These are phyloP conservation scores for Batrachochytrium dendrobatidis DNA, from an alignment of 371 early-diverging fungal species.

Conservation along the genomic window DNA sequence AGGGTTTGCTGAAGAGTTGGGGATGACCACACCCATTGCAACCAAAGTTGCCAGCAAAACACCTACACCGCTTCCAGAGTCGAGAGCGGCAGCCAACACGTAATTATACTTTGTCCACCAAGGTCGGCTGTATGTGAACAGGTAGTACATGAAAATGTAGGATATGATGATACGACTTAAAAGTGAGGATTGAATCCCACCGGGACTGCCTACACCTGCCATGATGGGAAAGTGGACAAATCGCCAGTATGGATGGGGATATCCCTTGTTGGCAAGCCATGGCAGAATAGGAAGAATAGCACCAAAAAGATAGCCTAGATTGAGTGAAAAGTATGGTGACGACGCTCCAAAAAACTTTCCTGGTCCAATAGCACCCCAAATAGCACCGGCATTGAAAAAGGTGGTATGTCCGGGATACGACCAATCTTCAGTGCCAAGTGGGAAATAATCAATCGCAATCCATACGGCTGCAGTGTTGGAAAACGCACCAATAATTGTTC, in stretches of 20 bases:
- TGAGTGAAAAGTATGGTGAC: slow-evolving; percentile 30
- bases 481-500: slow-evolving; percentile 19
- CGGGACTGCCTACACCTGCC: slow-evolving; percentile 2
- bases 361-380: slow-evolving; percentile 53
- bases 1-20: not conserved
- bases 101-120: slow-evolving; percentile 25
- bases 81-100: slow-evolving; percentile 18
- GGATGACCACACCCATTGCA: not conserved
- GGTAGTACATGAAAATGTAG: slow-evolving; percentile 6
- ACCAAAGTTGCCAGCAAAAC: slow-evolving; percentile 6
- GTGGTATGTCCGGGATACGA: slow-evolving; percentile 13
- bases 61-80: slow-evolving; percentile 12
- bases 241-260: slow-evolving; percentile 20
- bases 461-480: slow-evolving; percentile 5
- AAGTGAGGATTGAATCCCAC: no score
- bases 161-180: slow-evolving; percentile 5
- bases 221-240: slow-evolving; percentile 32
- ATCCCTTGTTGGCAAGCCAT: slow-evolving; percentile 42
- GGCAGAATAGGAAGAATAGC: slow-evolving; percentile 37
- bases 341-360: slow-evolving; percentile 38
- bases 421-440: slow-evolving; percentile 9
- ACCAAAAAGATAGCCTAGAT: slow-evolving; percentile 39
- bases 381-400: slow-evolving; percentile 53
- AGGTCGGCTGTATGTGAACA: slow-evolving; percentile 3
- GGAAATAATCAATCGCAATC: slow-evolving; percentile 2